These are phyloP conservation scores for Xylaria sp. DNA, from an alignment of 2,329 filamentous ascomycete species.

Conservation along the genomic window DNA sequence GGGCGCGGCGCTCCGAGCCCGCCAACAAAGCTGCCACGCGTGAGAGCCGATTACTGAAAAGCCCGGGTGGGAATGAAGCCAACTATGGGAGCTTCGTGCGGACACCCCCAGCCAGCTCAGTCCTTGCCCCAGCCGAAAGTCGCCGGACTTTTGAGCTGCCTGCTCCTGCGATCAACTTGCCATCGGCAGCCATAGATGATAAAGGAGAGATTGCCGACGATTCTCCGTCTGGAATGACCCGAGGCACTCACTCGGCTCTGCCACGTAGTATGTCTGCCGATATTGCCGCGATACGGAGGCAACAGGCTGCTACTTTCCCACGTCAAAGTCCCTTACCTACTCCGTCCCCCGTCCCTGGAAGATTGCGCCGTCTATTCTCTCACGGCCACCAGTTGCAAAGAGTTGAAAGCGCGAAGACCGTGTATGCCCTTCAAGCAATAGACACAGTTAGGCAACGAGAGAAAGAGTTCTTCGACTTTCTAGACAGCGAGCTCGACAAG, in stretches of 20 bases:
- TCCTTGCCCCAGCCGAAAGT: slow-evolving; percentile 41
- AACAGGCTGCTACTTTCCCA: slow-evolving; percentile 34
- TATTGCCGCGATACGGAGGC: slow-evolving; percentile 21
- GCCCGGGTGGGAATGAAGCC: slow-evolving; percentile 52
- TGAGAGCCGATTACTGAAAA: slow-evolving; percentile 58
- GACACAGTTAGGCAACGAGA: slow-evolving; percentile 74
- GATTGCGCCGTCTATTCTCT: slow-evolving; percentile 57
- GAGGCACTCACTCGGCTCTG: slow-evolving; percentile 46
- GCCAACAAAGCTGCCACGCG: slow-evolving; percentile 41
- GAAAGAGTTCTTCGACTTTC: slow-evolving; percentile 86
- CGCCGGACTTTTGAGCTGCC: slow-evolving; percentile 63
- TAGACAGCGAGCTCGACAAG: slow-evolving; percentile 88
- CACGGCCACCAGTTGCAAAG: slow-evolving; percentile 52
- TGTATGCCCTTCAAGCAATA: slow-evolving; percentile 58
- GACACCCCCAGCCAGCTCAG: slow-evolving; percentile 52
- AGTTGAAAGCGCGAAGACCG: slow-evolving; percentile 52
- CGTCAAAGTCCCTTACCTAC: slow-evolving; percentile 40
- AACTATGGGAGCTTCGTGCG: slow-evolving; percentile 66
- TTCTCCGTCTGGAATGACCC: neutral
- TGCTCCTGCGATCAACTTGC: slow-evolving; percentile 61
- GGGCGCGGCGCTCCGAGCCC: slow-evolving; percentile 36
- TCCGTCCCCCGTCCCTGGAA: slow-evolving; percentile 44
- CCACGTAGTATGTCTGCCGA: slow-evolving; percentile 55
- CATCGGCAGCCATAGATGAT: slow-evolving; percentile 47
- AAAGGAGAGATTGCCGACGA: slow-evolving; percentile 24